Evolutionary conservation across 805 yeast species (phyloP), one percentile per base, ranked within the genome.

Genomic region (Yamadazyma akitaensis): DNA sequence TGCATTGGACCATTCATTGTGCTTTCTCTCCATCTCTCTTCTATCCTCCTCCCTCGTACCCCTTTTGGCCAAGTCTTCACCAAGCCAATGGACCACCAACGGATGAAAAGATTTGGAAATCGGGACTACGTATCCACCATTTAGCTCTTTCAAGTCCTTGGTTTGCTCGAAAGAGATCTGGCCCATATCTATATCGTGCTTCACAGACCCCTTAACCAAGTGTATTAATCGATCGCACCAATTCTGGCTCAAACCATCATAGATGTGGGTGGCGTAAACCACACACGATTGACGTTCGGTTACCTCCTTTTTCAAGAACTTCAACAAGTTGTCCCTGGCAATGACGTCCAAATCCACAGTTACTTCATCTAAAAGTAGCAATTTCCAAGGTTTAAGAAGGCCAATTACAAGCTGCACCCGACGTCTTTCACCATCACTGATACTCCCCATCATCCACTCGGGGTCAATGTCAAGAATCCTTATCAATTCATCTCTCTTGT

Each of bases 361-460:
- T 33, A 94, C 98, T 63, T 94, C 99, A 63, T 94, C 99, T 40
- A 94, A 71, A n/a, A 94, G 69, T 28, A 94, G 68, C 17, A 90
- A 74, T 50, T 80, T 81, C 96, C 97, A 94, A 5, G 97, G 97
- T 57, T 85, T 83, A 50, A 92, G 68, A 40, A 94, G 73, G 0
- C 98, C 98, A 96, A 94, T 90, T 30, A 84, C 87, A 48, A 94
- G 70, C 61, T 94, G 99, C 1, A 94, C 98, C 49, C 99, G 74
- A 55, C 99, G 76, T 49, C 98, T 78, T 62, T 94, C 97, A 24
- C 99, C 99, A 62, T 94, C 99, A 41, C 96, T 85, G 35, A 92
- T 83, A 42, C 79, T 80, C 54, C 87, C 85, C 97, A 94, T 91
- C 54, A 90, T 80, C 99, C 99, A 94, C 14, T 75, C 72, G 24